A percentile compares a stretch with the other conserved stretches of the same genome.
Evolutionary conservation across 23 red algal genomes (phyloP).

Genomic region (Agarophyton chilense): DNA sequence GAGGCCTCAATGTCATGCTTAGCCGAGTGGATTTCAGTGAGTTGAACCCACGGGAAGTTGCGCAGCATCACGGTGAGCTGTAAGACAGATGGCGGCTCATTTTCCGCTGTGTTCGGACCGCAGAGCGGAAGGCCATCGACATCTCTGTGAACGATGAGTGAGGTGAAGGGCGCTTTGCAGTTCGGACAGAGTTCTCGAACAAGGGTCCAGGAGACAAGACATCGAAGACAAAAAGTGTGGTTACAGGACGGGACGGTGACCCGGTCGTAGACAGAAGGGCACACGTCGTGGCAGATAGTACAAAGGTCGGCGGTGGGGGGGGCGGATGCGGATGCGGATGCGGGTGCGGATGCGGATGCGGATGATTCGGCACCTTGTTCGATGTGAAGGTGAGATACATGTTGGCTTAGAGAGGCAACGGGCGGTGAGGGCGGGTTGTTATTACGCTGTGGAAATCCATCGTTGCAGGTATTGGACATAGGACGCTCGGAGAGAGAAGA

Average conservation of each 20-base stretch:
- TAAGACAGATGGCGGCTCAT: constrained; percentile 4
- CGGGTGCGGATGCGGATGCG: not conserved
- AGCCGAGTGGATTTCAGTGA: constrained; percentile 25
- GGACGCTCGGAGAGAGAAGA: not conserved
- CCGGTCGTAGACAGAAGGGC: constrained; percentile 4
- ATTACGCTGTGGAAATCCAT: constrained; percentile 23
- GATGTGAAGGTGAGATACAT: not conserved
- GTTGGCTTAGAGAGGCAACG: constrained; percentile 4
- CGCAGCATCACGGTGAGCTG: constrained; percentile 48
- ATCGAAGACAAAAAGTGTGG: constrained; percentile 59
- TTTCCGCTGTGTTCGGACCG: constrained; percentile 5
- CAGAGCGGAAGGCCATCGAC: not conserved
- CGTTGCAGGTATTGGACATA: constrained; percentile 25
- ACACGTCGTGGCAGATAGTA: constrained; percentile 56
- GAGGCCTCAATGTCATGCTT: constrained; percentile 51
- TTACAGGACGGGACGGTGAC: constrained; percentile 21
- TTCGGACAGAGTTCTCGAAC: constrained; percentile 62
- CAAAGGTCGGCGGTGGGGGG: constrained; percentile 7
- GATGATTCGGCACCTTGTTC: constrained; percentile 3
- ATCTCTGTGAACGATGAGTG: constrained; percentile 35
- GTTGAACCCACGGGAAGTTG: constrained; percentile 23
- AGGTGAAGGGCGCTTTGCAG: constrained; percentile 56
- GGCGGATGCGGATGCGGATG: not conserved
- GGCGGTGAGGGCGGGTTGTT: constrained; percentile 39
- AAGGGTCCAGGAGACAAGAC: constrained; percentile 47